A percentile compares a stretch with the other conserved stretches of the same genome.
Evolutionary conservation across 495 filamentous ascomycete genomes (phyloP).

Genomic region (Penicillium simplicissimum): DNA sequence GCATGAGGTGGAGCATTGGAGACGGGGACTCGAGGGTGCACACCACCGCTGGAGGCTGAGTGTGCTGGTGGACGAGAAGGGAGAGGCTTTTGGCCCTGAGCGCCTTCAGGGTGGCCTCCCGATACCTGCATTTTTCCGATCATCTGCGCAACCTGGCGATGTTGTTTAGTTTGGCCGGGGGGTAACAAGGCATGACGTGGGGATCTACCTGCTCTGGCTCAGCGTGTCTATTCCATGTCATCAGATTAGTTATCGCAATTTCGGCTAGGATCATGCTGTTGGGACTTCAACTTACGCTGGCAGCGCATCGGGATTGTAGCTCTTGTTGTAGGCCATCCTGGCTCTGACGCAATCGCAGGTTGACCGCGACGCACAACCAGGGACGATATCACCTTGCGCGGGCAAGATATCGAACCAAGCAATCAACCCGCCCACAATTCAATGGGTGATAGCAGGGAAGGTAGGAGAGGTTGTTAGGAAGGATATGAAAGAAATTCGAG

Average conservation of each 20-base stretch:
- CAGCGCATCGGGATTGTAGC: conserved; percentile 94
- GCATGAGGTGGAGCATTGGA: conserved; percentile 32
- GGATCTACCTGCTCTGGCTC: conserved; percentile 83
- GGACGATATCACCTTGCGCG: conserved; percentile 7
- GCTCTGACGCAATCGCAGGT: conserved; percentile 31
- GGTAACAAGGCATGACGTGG: background rate
- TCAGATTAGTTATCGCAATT: conserved; percentile 12
- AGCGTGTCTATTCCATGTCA: conserved; percentile 66
- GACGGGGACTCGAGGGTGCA: conserved; percentile 35
- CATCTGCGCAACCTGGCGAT: conserved; percentile 55
- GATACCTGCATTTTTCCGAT: conserved; percentile 44
- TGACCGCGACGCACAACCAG: conserved; percentile 2
- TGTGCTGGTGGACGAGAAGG: conserved; percentile 33
- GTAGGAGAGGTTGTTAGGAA: too few relatives aligned
- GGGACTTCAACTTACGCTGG: conserved; percentile 71
- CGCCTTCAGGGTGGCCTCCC: conserved; percentile 15
- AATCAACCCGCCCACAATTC: background rate
- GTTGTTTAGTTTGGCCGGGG: conserved; percentile 2
- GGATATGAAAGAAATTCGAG: conserved; percentile 2
- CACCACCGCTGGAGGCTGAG: conserved; percentile 23
- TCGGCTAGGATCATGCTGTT: background rate
- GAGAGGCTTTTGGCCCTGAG: conserved; percentile 25
- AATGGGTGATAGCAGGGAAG: background rate
- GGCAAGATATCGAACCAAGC: background rate
- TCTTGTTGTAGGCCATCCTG: conserved; percentile 89